phyloP scores from a whole-genome alignment of 805 yeast genomes.

The Ogataea salicorniae region DNA sequence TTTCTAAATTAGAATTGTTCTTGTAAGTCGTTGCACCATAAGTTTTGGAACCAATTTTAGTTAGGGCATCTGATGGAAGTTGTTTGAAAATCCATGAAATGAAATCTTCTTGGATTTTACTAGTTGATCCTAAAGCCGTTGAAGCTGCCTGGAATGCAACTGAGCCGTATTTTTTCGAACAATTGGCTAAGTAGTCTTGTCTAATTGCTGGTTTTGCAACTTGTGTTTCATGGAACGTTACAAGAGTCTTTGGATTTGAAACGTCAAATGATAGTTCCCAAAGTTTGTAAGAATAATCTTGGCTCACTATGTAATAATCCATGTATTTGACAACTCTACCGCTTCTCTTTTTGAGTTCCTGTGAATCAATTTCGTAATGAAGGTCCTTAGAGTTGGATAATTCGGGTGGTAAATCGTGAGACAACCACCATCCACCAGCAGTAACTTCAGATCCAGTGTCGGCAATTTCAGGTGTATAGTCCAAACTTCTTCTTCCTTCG shows the following conservation, averaged over 20 bases:
- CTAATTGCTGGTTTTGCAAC: constrained; percentile 37
- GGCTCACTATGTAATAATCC: constrained; percentile 67
- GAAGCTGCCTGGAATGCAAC: constrained; percentile 43
- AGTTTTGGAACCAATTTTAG: constrained; percentile 56
- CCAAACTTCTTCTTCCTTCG: constrained; percentile 7
- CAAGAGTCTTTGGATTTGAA: constrained; percentile 48
- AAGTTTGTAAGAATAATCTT: constrained; percentile 64
- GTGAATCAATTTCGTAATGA: constrained; percentile 62
- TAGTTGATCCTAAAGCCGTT: constrained; percentile 30
- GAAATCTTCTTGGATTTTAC: constrained; percentile 25
- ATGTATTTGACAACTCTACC: constrained; percentile 44
- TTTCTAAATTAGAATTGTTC: constrained; percentile 45
- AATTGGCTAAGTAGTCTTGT: constrained; percentile 44
- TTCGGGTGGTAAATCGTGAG: constrained; percentile 51
- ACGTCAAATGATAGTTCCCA: constrained; percentile 54
- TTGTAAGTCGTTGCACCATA: constrained; percentile 71
- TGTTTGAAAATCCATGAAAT: constrained; percentile 33
- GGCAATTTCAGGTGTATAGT: constrained; percentile 16
- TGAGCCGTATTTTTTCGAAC: constrained; percentile 47
- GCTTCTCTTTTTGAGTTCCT: constrained; percentile 50
- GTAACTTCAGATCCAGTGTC: background rate
- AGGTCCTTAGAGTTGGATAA: constrained; percentile 39
- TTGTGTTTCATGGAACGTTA: constrained; percentile 32
- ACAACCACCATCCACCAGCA: constrained; percentile 60
- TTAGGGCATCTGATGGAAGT: constrained; percentile 31